Evolutionary conservation across 148 eudicot genomes (phyloP).

Genomic region (Chenopodium quinoa): DNA sequence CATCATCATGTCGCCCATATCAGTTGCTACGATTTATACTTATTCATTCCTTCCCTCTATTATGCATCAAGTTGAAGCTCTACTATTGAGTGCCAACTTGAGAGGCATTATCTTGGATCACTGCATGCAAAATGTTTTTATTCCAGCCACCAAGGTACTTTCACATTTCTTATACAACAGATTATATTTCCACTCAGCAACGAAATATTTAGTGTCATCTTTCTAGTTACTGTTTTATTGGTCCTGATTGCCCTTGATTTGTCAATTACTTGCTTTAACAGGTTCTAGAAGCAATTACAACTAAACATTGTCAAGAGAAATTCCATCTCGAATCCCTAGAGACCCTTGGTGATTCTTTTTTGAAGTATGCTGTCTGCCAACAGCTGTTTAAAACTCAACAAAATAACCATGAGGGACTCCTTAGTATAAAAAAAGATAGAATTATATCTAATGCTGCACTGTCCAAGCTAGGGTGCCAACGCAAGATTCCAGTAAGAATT

Average conservation of each 20-base stretch:
- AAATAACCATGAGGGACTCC: slow-evolving; percentile 77
- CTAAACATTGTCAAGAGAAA: slow-evolving; percentile 66
- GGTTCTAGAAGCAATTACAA: slow-evolving; percentile 89
- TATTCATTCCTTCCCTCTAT: slow-evolving; percentile 72
- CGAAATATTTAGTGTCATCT: background rate
- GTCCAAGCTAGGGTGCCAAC: slow-evolving; percentile 73
- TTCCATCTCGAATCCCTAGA: slow-evolving; percentile 87
- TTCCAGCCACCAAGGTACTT: slow-evolving; percentile 60
- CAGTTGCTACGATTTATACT: slow-evolving; percentile 52
- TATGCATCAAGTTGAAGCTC: slow-evolving; percentile 77
- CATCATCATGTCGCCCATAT: slow-evolving; percentile 72
- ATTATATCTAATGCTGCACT: slow-evolving; percentile 67
- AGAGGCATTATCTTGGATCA: slow-evolving; percentile 44
- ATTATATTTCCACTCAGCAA: background rate
- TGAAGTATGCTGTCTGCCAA: slow-evolving; percentile 78
- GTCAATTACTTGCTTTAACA: slow-evolving; percentile 11
- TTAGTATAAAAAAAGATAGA: slow-evolving; percentile 55
- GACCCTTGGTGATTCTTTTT: slow-evolving; percentile 92
- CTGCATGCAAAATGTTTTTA: slow-evolving; percentile 39
- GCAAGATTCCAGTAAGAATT: slow-evolving; percentile 63
- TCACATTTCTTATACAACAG: background rate
- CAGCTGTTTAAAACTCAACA: slow-evolving; percentile 57
- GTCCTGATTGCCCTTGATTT: background rate
- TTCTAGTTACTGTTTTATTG: background rate
- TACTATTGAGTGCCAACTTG: slow-evolving; percentile 62